Evolutionary conservation across 2,329 filamentous ascomycete genomes (phyloP).

Genomic region (Aspergillus cejpii): DNA sequence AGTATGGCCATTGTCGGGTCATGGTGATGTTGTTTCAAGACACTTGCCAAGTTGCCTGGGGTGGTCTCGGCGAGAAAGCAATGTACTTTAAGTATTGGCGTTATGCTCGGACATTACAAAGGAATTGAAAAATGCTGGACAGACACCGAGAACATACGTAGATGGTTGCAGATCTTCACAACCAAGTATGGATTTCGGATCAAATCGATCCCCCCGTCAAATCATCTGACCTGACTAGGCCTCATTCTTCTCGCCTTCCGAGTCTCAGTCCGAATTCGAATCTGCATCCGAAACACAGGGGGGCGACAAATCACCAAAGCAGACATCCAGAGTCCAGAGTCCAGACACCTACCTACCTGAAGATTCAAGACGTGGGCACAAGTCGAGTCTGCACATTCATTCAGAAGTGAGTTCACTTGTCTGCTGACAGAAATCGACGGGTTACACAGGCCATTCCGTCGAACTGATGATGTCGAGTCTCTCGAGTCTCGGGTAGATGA

Average conservation of each 20-base stretch:
- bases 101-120: background rate
- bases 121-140: background rate
- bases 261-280: background rate
- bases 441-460: background rate
- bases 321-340: background rate
- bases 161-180: too few relatives aligned
- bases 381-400: too few relatives aligned
- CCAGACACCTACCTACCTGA: background rate
- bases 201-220: too few relatives aligned
- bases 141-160: background rate
- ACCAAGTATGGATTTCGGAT: too few relatives aligned
- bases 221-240: too few relatives aligned
- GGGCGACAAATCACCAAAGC: background rate
- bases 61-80: background rate
- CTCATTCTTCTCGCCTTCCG: background rate
- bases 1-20: slow-evolving; percentile 11
- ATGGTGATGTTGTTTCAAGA: slow-evolving; percentile 14
- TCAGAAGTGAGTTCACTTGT: too few relatives aligned
- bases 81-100: background rate
- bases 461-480: background rate
- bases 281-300: too few relatives aligned
- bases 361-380: too few relatives aligned
- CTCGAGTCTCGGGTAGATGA: background rate
- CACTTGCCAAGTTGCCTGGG: slow-evolving; percentile 3
- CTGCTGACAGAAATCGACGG: background rate